Conservation (phyloP, 1,284 basidiomycete genomes). For the Tilletia horrida region DNA sequence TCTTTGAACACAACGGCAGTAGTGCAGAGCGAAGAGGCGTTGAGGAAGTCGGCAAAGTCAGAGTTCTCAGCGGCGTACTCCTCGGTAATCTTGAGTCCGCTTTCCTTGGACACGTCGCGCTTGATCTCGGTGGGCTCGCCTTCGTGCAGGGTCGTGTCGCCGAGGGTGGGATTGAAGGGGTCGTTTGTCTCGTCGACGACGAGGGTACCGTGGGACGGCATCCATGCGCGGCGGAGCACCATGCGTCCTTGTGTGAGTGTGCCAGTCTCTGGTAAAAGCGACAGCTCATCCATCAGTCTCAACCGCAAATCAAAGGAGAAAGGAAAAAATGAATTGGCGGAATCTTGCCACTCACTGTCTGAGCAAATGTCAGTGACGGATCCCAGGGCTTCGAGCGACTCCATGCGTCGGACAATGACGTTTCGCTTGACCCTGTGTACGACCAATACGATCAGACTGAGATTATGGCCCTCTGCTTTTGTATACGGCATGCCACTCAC, state of each 20-base stretch:
- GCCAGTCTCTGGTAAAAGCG: slow-evolving; percentile 40
- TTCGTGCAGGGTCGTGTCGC: slow-evolving; percentile 56
- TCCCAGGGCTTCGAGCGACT: slow-evolving; percentile 52
- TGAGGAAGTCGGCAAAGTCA: slow-evolving; percentile 41
- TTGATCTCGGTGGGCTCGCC: slow-evolving; percentile 36
- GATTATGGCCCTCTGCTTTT: neutral
- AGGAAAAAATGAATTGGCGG: neutral
- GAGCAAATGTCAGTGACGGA: slow-evolving; percentile 54
- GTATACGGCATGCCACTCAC: slow-evolving; percentile 47
- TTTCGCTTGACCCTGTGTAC: slow-evolving; percentile 52
- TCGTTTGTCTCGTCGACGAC: slow-evolving; percentile 50
- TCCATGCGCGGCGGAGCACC: slow-evolving; percentile 51
- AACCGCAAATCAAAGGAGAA: no score
- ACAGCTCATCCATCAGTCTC: neutral
- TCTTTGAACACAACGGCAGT: slow-evolving; percentile 53
- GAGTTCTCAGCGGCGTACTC: slow-evolving; percentile 44
- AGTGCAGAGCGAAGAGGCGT: slow-evolving; percentile 53
- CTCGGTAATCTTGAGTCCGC: slow-evolving; percentile 21
- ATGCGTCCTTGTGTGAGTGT: slow-evolving; percentile 54
- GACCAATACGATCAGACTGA: no score
- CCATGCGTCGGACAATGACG: slow-evolving; percentile 60
- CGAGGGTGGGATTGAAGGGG: slow-evolving; percentile 50
- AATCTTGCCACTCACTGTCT: slow-evolving; percentile 29
- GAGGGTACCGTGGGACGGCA: slow-evolving; percentile 47
- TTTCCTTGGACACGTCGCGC: slow-evolving; percentile 24